Conservation (phyloP, 2,329 filamentous ascomycete genomes). For the Penicillium sp. region DNA sequence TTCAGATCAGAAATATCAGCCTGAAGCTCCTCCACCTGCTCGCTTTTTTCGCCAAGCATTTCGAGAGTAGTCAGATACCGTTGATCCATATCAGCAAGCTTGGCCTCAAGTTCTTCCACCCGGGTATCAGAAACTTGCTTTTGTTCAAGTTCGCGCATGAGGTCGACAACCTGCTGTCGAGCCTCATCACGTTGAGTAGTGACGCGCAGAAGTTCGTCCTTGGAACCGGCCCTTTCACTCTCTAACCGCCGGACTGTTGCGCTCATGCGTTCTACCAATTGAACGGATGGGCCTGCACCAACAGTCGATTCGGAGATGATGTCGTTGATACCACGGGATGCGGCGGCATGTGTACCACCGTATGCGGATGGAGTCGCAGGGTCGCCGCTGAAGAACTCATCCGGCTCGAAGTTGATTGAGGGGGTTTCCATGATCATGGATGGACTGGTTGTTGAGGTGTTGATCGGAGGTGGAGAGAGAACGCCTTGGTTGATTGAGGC, state of each 20-base stretch:
- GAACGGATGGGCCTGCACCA: slow-evolving; percentile 87
- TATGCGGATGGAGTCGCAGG: slow-evolving; percentile 44
- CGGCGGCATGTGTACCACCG: slow-evolving; percentile 40
- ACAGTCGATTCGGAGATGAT: slow-evolving; percentile 88
- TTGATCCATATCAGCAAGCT: slow-evolving; percentile 70
- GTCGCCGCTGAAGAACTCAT: slow-evolving; percentile 48
- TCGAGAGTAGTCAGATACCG: slow-evolving; percentile 91
- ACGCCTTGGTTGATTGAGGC: slow-evolving; percentile 31
- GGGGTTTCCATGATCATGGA: slow-evolving; percentile 35
- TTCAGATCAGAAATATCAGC: slow-evolving; percentile 93
- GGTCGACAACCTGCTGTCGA: slow-evolving; percentile 81
- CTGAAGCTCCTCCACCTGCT: slow-evolving; percentile 86
- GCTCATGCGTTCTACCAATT: slow-evolving; percentile 95
- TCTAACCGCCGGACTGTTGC: slow-evolving; percentile 89
- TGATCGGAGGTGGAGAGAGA: slow-evolving; percentile 34
- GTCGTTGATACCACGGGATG: slow-evolving; percentile 71
- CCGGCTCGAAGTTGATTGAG: slow-evolving; percentile 51
- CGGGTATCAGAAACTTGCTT: slow-evolving; percentile 65
- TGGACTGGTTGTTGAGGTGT: slow-evolving; percentile 14
- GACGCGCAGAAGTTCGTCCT: slow-evolving; percentile 82
- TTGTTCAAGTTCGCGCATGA: slow-evolving; percentile 85
- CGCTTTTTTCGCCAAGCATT: slow-evolving; percentile 95
- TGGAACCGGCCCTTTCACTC: slow-evolving; percentile 84
- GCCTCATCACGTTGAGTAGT: slow-evolving; percentile 89
- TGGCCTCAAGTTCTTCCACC: slow-evolving; percentile 67